These are phyloP conservation scores for Aphanoascus verrucosus DNA, from an alignment of 2,329 filamentous ascomycete genomes.

Conservation along the genomic window DNA sequence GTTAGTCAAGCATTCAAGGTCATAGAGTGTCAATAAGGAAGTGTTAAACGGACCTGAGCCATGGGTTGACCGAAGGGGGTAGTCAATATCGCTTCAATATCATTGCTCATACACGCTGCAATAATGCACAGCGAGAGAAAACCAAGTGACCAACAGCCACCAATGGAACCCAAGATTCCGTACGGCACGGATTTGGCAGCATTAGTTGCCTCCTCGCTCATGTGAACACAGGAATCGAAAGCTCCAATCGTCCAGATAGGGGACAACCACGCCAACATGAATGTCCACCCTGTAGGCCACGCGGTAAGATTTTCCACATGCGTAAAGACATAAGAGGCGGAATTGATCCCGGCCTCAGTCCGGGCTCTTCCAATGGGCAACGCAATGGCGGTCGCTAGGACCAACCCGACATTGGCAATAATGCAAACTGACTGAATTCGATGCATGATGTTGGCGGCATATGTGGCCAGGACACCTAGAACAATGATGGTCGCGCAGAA, in stretches of 20 bases:
- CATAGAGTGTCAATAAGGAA: background rate
- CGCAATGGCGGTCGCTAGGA: slow-evolving; percentile 46
- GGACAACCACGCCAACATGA: slow-evolving; percentile 50
- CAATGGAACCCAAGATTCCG: slow-evolving; percentile 49
- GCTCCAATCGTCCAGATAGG: slow-evolving; percentile 50
- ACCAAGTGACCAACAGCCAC: slow-evolving; percentile 46
- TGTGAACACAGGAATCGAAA: slow-evolving; percentile 50
- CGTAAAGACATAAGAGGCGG: slow-evolving; percentile 44
- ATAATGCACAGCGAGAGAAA: slow-evolving; percentile 49
- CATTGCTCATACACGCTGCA: slow-evolving; percentile 46
- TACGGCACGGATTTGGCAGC: slow-evolving; percentile 50
- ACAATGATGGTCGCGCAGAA: slow-evolving; percentile 45
- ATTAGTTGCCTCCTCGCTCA: slow-evolving; percentile 52
- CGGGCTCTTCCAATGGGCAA: slow-evolving; percentile 42
- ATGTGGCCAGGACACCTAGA: slow-evolving; percentile 46
- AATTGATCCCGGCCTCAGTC: slow-evolving; percentile 22
- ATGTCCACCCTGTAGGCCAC: slow-evolving; percentile 49
- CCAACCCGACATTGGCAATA: slow-evolving; percentile 46
- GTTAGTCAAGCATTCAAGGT: background rate
- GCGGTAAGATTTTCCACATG: slow-evolving; percentile 48
- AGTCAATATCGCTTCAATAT: slow-evolving; percentile 41
- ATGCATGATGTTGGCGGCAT: slow-evolving; percentile 47
- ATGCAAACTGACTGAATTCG: slow-evolving; percentile 49
- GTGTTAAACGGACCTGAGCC: slow-evolving; percentile 31
- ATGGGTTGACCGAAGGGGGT: slow-evolving; percentile 50